phyloP scores from a whole-genome alignment of 768 basidiomycete species.

The Tylopilus rubrobrunneus region DNA sequence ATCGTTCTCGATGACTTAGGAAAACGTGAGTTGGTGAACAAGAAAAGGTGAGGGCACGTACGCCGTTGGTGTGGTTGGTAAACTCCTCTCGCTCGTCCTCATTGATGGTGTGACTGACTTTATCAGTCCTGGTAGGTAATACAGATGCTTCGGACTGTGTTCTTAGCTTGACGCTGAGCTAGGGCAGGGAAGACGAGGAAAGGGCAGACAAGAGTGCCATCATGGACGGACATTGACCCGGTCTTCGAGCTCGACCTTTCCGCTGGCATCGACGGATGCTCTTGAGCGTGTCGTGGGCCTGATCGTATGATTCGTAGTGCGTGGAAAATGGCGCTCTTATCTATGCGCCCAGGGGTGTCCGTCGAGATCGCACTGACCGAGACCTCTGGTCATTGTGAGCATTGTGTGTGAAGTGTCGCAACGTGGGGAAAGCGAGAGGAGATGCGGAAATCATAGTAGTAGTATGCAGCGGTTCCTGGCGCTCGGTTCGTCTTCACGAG shows the following conservation, averaged over 20 bases:
- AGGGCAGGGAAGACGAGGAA: conserved; percentile 8
- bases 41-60: no score
- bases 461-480: conserved; percentile 71
- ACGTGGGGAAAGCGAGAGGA: no score
- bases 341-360: no score
- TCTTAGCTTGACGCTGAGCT: conserved; percentile 82
- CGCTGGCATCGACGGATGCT: conserved; percentile 87
- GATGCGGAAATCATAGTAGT: no score
- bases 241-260: conserved; percentile 95
- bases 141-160: conserved; percentile 41
- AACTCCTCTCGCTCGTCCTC: no score
- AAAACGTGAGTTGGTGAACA: background rate
- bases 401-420: no score
- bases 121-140: conserved; percentile 52
- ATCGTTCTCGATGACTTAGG: conserved; percentile 88
- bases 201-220: conserved; percentile 15
- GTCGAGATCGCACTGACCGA: no score
- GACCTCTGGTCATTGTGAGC: no score
- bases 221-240: conserved; percentile 82
- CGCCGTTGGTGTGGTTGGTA: no score
- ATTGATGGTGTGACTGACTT: no score
- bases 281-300: conserved; percentile 79
- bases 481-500: conserved; percentile 80
- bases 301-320: conserved; percentile 85
- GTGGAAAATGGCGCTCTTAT: conserved; percentile 73